Base-by-base conservation (phyloP, 768 basidiomycete genomes). In the Nevesoporus exiguus region DNA sequence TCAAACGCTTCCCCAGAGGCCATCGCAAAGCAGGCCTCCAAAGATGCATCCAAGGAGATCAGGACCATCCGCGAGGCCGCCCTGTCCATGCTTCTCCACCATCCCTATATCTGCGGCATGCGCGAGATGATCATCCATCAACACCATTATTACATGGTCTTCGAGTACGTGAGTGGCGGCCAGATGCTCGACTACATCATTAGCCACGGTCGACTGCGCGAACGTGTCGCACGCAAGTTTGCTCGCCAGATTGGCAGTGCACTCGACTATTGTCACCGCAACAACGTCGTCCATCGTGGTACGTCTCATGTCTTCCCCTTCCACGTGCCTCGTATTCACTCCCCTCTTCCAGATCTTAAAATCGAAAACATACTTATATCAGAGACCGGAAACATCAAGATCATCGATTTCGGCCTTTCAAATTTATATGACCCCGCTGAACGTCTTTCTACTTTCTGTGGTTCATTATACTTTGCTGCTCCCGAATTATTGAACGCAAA, bases 151-250 rank as follows among this genome's bases (percentile, higher is more conserved):
- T 99, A 98, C 78, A 98, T 99, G 93, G 92, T 98, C 10, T 93
- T 90, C 70, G 97, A 99, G 71, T 98, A 97, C 71, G 92, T 98
- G 73, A 96, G 94, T 62, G 97, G 97, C 30, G 97, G 97, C 0
- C 97, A 99, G 78, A 94, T 99, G 93, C 84, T 99, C 61, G 97
- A 99, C 80, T 99, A 96, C 71, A 98, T 99, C 75, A 99, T 99
- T 75, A 90, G 90, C 64, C 97, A 99, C 65, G 97, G 97, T 17
- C 81, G 97, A 31, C 80, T 98, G 54, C 81, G 97, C 43, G 97
- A 98, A 73, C 83, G 96, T 52, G 93, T 94, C 37, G 97, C 97
- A 21, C 79, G 97, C 62, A 98, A 98, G 77, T 99, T 99, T 73
- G 94, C 97, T 5, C 76, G 97, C 29, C 97, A 99, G 73, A 98